phyloP scores from a whole-genome alignment of 2,329 filamentous ascomycete species.

The Botrytis fabae region DNA sequence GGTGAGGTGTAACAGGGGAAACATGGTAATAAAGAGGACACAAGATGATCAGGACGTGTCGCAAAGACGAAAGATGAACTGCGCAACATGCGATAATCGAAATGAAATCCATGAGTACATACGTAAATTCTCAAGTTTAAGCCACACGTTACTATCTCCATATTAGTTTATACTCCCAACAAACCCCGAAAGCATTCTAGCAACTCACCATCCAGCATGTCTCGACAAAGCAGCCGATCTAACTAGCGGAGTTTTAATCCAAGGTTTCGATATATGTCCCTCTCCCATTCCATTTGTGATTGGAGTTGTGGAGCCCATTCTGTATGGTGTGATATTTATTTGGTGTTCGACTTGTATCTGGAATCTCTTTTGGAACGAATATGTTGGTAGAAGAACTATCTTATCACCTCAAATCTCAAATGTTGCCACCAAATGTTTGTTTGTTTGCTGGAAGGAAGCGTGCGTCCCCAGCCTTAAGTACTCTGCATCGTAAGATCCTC shows the following conservation, averaged over 20 bases:
- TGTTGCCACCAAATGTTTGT: not conserved
- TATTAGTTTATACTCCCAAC: slow-evolving; percentile 2
- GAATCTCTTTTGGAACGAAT: not conserved
- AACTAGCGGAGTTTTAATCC: slow-evolving; percentile 35
- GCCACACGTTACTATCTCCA: slow-evolving; percentile 58
- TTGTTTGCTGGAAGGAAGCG: not conserved
- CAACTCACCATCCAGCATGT: slow-evolving; percentile 35
- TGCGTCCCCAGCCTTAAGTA: not conserved
- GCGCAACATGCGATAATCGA: not conserved
- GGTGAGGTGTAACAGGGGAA: not conserved
- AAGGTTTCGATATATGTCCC: slow-evolving; percentile 25
- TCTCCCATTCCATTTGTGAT: not conserved
- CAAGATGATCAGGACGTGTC: slow-evolving; percentile 52
- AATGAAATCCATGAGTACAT: not conserved
- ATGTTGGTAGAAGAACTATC: not conserved
- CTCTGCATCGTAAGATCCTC: not conserved
- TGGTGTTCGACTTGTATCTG: not conserved
- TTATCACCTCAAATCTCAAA: not conserved
- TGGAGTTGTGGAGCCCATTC: slow-evolving; percentile 16
- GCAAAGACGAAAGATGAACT: not conserved
- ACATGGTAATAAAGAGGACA: not conserved
- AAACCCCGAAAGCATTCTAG: not conserved
- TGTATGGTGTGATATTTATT: not conserved
- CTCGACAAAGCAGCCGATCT: slow-evolving; percentile 33
- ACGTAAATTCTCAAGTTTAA: slow-evolving; percentile 69